Evolutionary conservation across 2,329 filamentous ascomycete species (phyloP).

Genomic region (Chaetomium sp.): DNA sequence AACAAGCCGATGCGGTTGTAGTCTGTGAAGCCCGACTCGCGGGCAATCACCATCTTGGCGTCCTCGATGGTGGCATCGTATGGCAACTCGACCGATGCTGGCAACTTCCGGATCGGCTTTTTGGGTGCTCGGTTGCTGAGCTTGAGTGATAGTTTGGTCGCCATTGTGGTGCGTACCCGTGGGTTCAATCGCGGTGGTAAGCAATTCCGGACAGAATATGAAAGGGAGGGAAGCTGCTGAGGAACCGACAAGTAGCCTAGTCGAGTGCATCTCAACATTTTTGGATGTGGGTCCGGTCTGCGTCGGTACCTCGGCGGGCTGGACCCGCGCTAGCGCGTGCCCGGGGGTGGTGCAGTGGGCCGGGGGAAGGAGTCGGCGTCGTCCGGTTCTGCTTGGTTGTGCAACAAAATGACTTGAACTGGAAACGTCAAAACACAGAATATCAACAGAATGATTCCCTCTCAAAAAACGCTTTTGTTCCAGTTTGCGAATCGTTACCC

Average conservation of each 20-base stretch:
- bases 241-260: background rate
- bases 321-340: no score
- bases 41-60: conserved; percentile 59
- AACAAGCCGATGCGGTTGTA: conserved; percentile 65
- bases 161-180: conserved; percentile 24
- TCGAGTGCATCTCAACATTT: background rate
- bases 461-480: no score
- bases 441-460: no score
- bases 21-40: conserved; percentile 54
- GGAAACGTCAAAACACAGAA: no score
- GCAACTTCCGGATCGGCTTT: conserved; percentile 58
- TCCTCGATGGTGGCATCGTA: conserved; percentile 60
- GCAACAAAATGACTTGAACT: no score
- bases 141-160: conserved; percentile 43
- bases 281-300: background rate
- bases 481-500: no score
- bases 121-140: conserved; percentile 51
- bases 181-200: background rate
- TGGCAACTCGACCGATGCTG: conserved; percentile 52
- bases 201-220: background rate
- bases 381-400: no score
- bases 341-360: no score
- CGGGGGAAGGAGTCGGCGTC: no score
- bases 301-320: background rate
- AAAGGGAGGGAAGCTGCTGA: background rate